Conservation (phyloP, 768 basidiomycete genomes). For the Boletus fagicola region DNA sequence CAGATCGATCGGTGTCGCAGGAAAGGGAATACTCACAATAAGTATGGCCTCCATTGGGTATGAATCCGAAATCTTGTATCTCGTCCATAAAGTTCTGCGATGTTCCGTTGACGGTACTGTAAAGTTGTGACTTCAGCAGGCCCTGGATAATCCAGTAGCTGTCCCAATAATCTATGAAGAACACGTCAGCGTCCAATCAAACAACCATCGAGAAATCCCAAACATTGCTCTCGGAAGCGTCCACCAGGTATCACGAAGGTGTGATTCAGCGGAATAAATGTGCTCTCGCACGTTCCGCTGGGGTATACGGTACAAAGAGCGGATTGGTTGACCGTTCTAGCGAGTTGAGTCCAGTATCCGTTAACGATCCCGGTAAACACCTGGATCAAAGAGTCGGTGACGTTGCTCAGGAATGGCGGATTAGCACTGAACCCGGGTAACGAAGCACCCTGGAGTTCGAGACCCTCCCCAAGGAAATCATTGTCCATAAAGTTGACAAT, state of each 20-base stretch:
- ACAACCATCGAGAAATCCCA: slow-evolving; percentile 32
- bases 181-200: not conserved
- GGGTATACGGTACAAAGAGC: slow-evolving; percentile 54
- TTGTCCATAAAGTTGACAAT: slow-evolving; percentile 68
- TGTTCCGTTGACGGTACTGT: too few relatives aligned
- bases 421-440: slow-evolving; percentile 59
- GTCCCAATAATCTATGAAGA: too few relatives aligned
- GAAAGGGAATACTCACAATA: too few relatives aligned
- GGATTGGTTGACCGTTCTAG: slow-evolving; percentile 69
- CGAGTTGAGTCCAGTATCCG: slow-evolving; percentile 80
- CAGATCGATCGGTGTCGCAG: too few relatives aligned
- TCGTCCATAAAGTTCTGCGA: too few relatives aligned
- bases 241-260: slow-evolving; percentile 89
- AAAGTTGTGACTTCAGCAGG: too few relatives aligned
- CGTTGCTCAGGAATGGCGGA: slow-evolving; percentile 69
- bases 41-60: too few relatives aligned
- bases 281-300: slow-evolving; percentile 67
- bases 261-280: slow-evolving; percentile 86
- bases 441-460: slow-evolving; percentile 65
- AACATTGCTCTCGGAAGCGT: slow-evolving; percentile 83
- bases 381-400: slow-evolving; percentile 65
- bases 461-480: slow-evolving; percentile 83
- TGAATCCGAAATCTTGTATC: too few relatives aligned
- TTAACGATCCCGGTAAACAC: slow-evolving; percentile 81
- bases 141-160: too few relatives aligned